Evolutionary conservation across 257 asterid species (phyloP), one percentile per base, ranked within the genome.

Genomic region (Eucommia ulmoides): DNA sequence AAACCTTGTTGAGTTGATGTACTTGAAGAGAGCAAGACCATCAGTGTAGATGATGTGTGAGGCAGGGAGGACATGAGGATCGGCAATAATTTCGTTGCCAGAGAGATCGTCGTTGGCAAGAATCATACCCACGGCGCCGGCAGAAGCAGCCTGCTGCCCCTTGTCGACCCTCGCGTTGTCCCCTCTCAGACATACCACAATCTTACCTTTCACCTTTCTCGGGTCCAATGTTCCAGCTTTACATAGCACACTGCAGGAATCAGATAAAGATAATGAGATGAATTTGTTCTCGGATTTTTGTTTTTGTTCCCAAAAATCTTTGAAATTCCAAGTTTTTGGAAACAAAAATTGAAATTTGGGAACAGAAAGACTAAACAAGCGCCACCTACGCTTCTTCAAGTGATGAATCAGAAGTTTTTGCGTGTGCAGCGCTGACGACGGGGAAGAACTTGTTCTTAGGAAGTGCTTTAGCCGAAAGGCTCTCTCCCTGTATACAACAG

Each of bases 51-150:
- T n/a, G 20, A 42, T 16, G 1, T 42, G 48, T 42, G 48, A 42
- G 19, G 48, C 48, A 42, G 48, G 48, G 4, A 42, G 48, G 20
- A 42, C 48, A 42, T 42, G 48, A 42, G 48, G 48, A 42, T 42
- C 48, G 19, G 48, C 48, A 15, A 42, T 10, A 42, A 42, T 42
- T n/a, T 42, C 48, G 19, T 42, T 42, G n/a, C 48, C 48, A 42
- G 48, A 42, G 19, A 8, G 10, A 8, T 42, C 20, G 20, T n/a
- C 20, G 15, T 42, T 42, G 48, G 48, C 48, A 15, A 42, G 48
- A 42, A 42, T 21, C 48, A 42, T 42, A 16, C 48, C 48, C 4
- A n/a, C 48, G 6, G 48, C 48, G 4, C 48, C 48, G 9, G 20
- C 48, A 19, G 19, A 42, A 42, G 48, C 48, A 10, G 48, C 48